These are phyloP conservation scores for Volutella citrinella DNA, from an alignment of 2,329 filamentous ascomycete species.

Conservation along the genomic window DNA sequence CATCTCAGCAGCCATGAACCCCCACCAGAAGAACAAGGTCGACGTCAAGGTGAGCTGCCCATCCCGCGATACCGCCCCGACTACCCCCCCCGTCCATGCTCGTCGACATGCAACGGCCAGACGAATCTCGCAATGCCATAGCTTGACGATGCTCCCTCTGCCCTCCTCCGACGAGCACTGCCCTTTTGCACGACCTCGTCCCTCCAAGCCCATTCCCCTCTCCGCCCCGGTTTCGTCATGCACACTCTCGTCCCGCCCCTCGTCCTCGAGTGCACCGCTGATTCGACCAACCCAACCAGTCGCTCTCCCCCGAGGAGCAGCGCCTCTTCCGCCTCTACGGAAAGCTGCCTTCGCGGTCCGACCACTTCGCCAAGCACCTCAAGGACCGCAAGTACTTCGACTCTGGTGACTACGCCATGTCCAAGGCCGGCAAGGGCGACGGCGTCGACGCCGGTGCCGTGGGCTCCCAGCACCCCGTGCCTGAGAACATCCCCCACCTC, in stretches of 20 bases:
- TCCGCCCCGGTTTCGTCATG: too few species aligned
- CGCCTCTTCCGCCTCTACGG: constrained; percentile 95
- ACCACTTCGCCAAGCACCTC: constrained; percentile 95
- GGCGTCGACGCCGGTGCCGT: constrained; percentile 91
- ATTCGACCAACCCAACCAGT: constrained; percentile 48
- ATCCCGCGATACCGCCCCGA: neutral
- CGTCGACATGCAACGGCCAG: too few species aligned
- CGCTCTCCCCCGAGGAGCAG: constrained; percentile 91
- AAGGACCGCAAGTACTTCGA: constrained; percentile 99
- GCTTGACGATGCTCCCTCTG: too few species aligned
- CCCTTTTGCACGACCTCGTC: too few species aligned
- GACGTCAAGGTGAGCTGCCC: constrained; percentile 77
- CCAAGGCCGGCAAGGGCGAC: constrained; percentile 94
- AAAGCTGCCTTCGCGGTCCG: constrained; percentile 94
- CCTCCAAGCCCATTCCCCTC: neutral
- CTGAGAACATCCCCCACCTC: constrained; percentile 92
- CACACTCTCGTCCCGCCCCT: too few species aligned
- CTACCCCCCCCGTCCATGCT: neutral
- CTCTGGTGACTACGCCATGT: constrained; percentile 92
- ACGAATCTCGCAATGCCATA: too few species aligned
- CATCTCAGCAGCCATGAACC: constrained; percentile 66
- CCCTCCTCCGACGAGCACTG: too few species aligned
- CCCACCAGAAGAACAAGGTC: constrained; percentile 97
- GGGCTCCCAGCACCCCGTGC: constrained; percentile 89
- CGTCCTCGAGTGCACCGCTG: constrained; percentile 14